Evolutionary conservation across 768 basidiomycete genomes (phyloP).

Genomic region (Xerocomellus chrysenteron): DNA sequence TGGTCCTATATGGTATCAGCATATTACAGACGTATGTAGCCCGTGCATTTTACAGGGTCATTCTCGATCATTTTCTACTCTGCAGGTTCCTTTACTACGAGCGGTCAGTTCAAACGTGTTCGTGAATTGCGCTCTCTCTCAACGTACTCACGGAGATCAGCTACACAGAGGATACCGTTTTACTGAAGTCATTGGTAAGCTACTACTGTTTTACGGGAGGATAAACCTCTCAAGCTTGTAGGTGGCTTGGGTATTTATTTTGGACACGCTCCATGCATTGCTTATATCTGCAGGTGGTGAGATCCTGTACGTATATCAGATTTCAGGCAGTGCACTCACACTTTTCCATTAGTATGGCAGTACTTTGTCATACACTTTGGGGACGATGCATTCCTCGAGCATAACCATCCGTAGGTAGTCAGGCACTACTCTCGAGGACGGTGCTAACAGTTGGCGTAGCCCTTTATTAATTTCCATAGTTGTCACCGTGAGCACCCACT

Average conservation of each 20-base stretch:
- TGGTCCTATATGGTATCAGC: conserved; percentile 26
- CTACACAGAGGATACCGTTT: conserved; percentile 11
- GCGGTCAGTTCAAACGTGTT: conserved; percentile 9
- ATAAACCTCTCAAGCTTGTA: not conserved
- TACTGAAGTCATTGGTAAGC: conserved; percentile 18
- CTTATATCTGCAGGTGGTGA: conserved; percentile 22
- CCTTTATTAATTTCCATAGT: conserved; percentile 20
- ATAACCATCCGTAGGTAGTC: conserved; percentile 20
- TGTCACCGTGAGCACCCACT: conserved; percentile 19
- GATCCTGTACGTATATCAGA: not conserved
- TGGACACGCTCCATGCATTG: conserved; percentile 18
- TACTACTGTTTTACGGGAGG: not conserved
- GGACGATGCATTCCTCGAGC: conserved; percentile 8
- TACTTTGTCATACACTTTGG: conserved; percentile 23
- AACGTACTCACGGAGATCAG: conserved; percentile 10
- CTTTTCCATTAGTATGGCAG: conserved; percentile 18
- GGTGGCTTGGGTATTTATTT: conserved; percentile 23
- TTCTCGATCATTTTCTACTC: not conserved
- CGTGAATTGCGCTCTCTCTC: not conserved
- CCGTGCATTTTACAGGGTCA: not conserved
- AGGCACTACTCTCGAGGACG: conserved; percentile 2
- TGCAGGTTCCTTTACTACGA: conserved; percentile 28
- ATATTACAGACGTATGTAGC: conserved; percentile 26
- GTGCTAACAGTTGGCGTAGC: conserved; percentile 13
- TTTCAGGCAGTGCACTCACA: not conserved